phyloP scores from a whole-genome alignment of 2,329 filamentous ascomycete genomes.

The Whalleya microplaca region DNA sequence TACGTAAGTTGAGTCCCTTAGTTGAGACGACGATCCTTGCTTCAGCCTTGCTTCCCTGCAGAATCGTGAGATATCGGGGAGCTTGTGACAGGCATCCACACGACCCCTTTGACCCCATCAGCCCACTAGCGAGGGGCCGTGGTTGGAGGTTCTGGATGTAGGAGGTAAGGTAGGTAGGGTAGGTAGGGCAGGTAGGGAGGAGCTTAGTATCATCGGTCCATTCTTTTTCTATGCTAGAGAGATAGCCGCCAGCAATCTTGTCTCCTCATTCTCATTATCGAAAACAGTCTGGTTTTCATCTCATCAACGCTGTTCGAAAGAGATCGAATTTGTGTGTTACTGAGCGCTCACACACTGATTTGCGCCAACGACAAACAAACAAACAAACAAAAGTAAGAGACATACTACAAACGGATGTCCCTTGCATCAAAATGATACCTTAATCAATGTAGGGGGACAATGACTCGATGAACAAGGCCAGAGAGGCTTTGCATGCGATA shows the following conservation, averaged over 20 bases:
- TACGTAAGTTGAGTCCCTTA: no score
- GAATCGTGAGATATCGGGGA: not conserved
- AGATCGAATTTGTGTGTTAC: conserved; percentile 4
- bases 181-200: not conserved
- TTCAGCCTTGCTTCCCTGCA: conserved; percentile 2
- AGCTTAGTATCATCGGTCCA: conserved; percentile 3
- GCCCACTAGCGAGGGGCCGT: not conserved
- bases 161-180: not conserved
- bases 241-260: conserved; percentile 5
- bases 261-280: conserved; percentile 9
- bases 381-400: not conserved
- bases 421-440: not conserved
- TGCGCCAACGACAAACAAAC: not conserved
- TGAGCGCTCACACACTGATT: not conserved
- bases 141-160: not conserved
- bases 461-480: not conserved
- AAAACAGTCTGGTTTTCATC: not conserved
- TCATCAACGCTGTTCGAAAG: not conserved
- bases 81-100: not conserved
- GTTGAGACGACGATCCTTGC: not conserved
- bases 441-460: not conserved
- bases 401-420: not conserved
- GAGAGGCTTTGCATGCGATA: not conserved
- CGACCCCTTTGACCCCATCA: not conserved
- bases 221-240: conserved; percentile 16